Evolutionary conservation across 129 eudicot genomes (phyloP), one percentile per base, ranked within the genome.

Genomic region (Saposhnikovia divaricata): DNA sequence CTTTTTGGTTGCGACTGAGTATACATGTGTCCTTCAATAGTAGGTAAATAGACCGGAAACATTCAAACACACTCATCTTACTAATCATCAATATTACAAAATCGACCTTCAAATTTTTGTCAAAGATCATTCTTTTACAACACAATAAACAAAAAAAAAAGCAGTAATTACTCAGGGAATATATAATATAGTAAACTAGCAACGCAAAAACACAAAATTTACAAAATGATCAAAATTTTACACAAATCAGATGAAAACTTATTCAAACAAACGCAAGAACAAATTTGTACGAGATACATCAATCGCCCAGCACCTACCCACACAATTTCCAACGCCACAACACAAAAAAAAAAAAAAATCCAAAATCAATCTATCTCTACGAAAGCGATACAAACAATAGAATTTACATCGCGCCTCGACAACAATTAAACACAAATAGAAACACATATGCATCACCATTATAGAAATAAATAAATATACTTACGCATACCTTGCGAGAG

Each of bases 401-500:
- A 18, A 47, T 11, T 25, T 0, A 74, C 34, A 74, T 74, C 48
- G 38, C 38, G 57, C 53, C 18, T 3, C 16, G 2, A 3, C 39
- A 74, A 44, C 10, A 44, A 21, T 21, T 6, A 23, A 43, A 43
- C 8, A 40, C 11, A 23, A 73, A n/a, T 7, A 40, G 1, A 23
- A 42, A 74, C 19, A 27, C 50, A 14, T 25, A 46, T 75, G 61
- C 61, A 75, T 74, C 10, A 0, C 2, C 23, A 37, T 34, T 2
- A 11, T 21, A n/a, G 0, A 40, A 40, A 4, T 40, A 40, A 3
- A 46, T 40, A 40, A 3, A 46, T 2, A 46, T 1, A 18, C 46
- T 37, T 28, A 39, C 8, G 3, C 79, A 78, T 79, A 84, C 90
- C 90, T 70, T 84, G 90, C 39, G 83, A 79, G 28, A 84, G 84